Evolutionary conservation across 2,329 filamentous ascomycete genomes (phyloP).

Genomic region (Colletotrichum truncatum): DNA sequence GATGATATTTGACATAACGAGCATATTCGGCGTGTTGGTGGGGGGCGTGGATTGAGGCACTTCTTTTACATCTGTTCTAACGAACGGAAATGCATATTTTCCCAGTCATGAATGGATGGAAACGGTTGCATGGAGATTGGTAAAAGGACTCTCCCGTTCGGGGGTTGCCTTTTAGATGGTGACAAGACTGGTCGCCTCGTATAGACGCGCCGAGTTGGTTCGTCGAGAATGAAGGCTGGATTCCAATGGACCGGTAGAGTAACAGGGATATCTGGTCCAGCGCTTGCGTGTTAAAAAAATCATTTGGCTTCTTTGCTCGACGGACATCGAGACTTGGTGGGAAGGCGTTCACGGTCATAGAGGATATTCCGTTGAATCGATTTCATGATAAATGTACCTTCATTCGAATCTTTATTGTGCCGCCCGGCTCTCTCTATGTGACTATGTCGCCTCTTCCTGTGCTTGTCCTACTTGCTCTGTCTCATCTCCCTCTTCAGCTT

Average conservation of each 20-base stretch:
- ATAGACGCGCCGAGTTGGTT: slow-evolving; percentile 27
- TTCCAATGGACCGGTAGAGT: slow-evolving; percentile 15
- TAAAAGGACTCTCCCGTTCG: not conserved
- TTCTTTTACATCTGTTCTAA: slow-evolving; percentile 22
- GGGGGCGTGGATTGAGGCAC: slow-evolving; percentile 33
- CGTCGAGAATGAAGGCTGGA: slow-evolving; percentile 26
- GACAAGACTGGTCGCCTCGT: not conserved
- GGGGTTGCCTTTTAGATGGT: not conserved
- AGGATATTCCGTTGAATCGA: slow-evolving; percentile 30
- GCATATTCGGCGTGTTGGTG: slow-evolving; percentile 32
- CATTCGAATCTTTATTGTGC: not conserved
- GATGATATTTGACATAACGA: slow-evolving; percentile 26
- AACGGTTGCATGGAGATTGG: slow-evolving; percentile 28
- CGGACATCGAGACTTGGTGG: slow-evolving; percentile 31
- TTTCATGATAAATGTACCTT: slow-evolving; percentile 18
- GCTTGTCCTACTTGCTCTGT: not conserved
- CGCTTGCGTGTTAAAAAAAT: slow-evolving; percentile 20
- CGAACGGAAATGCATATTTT: slow-evolving; percentile 30
- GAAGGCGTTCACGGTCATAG: slow-evolving; percentile 32
- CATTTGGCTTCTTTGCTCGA: slow-evolving; percentile 28
- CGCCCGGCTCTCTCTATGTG: not conserved
- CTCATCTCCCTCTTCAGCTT: slow-evolving; percentile 37
- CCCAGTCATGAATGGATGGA: slow-evolving; percentile 29
- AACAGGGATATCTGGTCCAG: slow-evolving; percentile 26
- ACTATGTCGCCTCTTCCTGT: not conserved